Percentiles rank a stretch among this genome's conserved stretches.
phyloP scores from a whole-genome alignment of 2,329 filamentous ascomycete species.

The Beauveria bassiana region DNA sequence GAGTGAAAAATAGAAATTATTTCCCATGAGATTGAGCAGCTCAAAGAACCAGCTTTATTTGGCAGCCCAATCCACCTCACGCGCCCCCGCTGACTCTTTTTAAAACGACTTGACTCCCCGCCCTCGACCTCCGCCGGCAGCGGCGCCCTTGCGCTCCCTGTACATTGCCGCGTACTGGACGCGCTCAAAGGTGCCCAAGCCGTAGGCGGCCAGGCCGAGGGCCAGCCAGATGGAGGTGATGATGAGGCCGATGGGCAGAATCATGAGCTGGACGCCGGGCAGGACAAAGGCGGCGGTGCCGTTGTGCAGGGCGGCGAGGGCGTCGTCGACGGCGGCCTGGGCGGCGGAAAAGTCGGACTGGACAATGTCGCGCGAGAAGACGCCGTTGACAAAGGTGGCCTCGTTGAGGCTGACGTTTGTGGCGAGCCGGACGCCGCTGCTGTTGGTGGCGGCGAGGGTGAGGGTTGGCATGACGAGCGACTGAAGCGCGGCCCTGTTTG shows the following conservation, averaged over 20 bases:
- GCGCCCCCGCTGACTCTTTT: neutral
- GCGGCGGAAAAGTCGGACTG: conserved; percentile 43
- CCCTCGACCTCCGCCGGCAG: neutral
- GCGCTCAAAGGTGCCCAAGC: conserved; percentile 57
- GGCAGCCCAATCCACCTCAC: neutral
- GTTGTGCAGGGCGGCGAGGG: conserved; percentile 37
- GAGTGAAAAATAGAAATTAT: neutral
- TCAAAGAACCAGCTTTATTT: neutral
- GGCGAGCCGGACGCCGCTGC: conserved; percentile 42
- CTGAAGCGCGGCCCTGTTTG: conserved; percentile 47
- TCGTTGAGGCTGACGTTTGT: conserved; percentile 63
- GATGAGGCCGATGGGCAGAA: conserved; percentile 63
- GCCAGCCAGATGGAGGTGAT: conserved; percentile 56
- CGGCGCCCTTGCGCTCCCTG: conserved; percentile 28
- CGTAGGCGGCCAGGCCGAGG: conserved; percentile 49
- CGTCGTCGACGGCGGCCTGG: conserved; percentile 40
- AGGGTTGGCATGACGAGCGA: conserved; percentile 60
- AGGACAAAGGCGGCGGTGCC: conserved; percentile 58
- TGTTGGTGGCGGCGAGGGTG: conserved; percentile 52
- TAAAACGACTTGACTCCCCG: neutral
- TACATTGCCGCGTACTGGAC: conserved; percentile 60
- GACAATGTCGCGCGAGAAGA: conserved; percentile 54
- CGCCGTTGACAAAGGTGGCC: conserved; percentile 62
- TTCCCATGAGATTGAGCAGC: neutral
- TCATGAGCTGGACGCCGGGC: conserved; percentile 58